Percentiles rank a stretch among this genome's conserved stretches.
Evolutionary conservation across 805 yeast species (phyloP).

Genomic region (Trichomonascus vanleenenianus): DNA sequence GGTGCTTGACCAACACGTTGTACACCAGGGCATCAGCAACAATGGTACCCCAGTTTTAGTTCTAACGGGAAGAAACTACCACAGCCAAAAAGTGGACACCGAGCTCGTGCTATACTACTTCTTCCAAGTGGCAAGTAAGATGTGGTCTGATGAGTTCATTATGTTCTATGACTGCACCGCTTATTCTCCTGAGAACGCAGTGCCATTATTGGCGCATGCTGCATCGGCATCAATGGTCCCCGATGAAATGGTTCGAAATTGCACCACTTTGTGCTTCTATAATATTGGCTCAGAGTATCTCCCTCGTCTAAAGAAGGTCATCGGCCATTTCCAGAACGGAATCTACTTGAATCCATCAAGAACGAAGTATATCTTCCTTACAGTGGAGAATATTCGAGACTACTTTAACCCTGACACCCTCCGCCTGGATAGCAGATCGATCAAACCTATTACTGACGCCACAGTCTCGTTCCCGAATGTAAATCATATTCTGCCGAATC

Average conservation of each 20-base stretch:
- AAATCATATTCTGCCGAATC: slow-evolving; percentile 7
- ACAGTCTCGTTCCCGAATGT: slow-evolving; percentile 11
- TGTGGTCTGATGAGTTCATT: slow-evolving; percentile 63
- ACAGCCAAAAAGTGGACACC: slow-evolving; percentile 31
- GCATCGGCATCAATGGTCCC: slow-evolving; percentile 44
- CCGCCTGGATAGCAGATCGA: slow-evolving; percentile 38
- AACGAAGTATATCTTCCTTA: slow-evolving; percentile 35
- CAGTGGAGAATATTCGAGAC: slow-evolving; percentile 40
- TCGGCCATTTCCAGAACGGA: slow-evolving; percentile 14
- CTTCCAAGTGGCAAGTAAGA: slow-evolving; percentile 56
- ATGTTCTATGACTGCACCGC: slow-evolving; percentile 65
- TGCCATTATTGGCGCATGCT: slow-evolving; percentile 28
- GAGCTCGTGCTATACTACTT: slow-evolving; percentile 52
- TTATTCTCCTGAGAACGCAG: slow-evolving; percentile 30
- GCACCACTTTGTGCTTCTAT: slow-evolving; percentile 45
- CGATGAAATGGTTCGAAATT: slow-evolving; percentile 41
- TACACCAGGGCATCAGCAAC: slow-evolving; percentile 56
- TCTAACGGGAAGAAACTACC: slow-evolving; percentile 35
- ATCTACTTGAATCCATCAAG: slow-evolving; percentile 20
- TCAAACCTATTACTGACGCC: slow-evolving; percentile 28
- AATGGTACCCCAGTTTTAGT: slow-evolving; percentile 71
- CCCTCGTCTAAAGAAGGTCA: slow-evolving; percentile 21
- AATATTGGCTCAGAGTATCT: slow-evolving; percentile 31
- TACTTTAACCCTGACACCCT: slow-evolving; percentile 32
- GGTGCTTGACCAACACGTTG: slow-evolving; percentile 38